Evolutionary conservation across 2,329 filamentous ascomycete genomes (phyloP).

Genomic region (Leptodontidium sp.): DNA sequence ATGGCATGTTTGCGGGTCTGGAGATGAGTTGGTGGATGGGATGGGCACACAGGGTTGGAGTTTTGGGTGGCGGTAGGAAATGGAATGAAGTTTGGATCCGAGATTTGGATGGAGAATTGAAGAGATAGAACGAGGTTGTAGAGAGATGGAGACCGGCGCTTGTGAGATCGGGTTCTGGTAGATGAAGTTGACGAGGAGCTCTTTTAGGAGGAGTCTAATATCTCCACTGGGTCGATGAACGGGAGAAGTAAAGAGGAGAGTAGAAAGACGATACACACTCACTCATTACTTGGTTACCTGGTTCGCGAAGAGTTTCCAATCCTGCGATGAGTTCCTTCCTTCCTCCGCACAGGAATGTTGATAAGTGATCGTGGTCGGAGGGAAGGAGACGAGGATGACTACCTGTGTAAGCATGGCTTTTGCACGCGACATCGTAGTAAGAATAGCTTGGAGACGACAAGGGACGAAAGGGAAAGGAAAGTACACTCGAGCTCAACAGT

Average conservation of each 20-base stretch:
- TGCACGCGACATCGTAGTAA: background rate
- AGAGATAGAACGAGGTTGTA: background rate
- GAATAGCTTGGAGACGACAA: background rate
- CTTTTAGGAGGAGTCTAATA: background rate
- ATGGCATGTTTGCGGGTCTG: slow-evolving; percentile 3
- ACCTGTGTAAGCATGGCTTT: background rate
- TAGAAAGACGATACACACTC: background rate
- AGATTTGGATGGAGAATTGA: background rate
- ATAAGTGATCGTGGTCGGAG: background rate
- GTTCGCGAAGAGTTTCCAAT: background rate
- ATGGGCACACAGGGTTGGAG: background rate
- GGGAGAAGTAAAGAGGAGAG: background rate
- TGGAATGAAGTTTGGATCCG: background rate
- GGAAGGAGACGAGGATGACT: background rate
- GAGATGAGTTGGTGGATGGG: background rate
- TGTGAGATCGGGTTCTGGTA: background rate
- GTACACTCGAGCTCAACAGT: background rate
- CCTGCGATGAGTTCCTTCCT: background rate
- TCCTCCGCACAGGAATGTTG: background rate
- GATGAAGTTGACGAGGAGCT: background rate
- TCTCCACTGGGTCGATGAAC: background rate
- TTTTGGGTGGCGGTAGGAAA: background rate
- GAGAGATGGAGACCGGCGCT: background rate
- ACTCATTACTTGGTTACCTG: no score
- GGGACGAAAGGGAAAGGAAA: background rate